phyloP scores from a whole-genome alignment of 2,329 filamentous ascomycete genomes.

The Trichoderma breve region DNA sequence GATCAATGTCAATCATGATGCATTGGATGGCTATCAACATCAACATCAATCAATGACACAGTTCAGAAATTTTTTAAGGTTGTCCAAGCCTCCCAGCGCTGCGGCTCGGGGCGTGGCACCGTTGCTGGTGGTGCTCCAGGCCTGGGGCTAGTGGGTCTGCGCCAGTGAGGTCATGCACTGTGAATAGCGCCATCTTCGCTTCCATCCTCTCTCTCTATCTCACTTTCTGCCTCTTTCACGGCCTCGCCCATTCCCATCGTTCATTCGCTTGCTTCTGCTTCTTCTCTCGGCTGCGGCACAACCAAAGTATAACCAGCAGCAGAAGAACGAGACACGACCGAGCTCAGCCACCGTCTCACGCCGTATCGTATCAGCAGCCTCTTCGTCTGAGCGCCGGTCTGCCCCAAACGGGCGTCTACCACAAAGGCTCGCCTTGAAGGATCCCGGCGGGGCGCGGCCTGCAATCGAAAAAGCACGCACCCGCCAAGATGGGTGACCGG shows the following conservation, averaged over 20 bases:
- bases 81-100: conserved; percentile 16
- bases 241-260: not conserved
- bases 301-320: too few species aligned
- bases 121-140: not conserved
- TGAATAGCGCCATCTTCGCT: not conserved
- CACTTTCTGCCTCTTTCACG: not conserved
- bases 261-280: not conserved
- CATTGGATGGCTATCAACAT: not conserved
- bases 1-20: not conserved
- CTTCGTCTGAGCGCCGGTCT: not conserved
- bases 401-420: not conserved
- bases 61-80: not conserved
- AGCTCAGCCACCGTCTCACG: not conserved
- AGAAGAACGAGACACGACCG: not conserved
- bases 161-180: conserved; percentile 7
- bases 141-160: not conserved
- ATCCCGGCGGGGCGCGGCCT: conserved; percentile 4
- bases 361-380: not conserved
- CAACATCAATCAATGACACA: not conserved
- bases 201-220: not conserved
- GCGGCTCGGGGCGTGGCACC: conserved; percentile 13
- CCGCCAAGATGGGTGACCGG: conserved; percentile 28
- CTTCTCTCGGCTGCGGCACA: not conserved
- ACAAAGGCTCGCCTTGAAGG: conserved; percentile 1
- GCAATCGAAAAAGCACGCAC: conserved; percentile 2